phyloP scores from a whole-genome alignment of 805 yeast species.

The Metschnikowia cubensis region DNA sequence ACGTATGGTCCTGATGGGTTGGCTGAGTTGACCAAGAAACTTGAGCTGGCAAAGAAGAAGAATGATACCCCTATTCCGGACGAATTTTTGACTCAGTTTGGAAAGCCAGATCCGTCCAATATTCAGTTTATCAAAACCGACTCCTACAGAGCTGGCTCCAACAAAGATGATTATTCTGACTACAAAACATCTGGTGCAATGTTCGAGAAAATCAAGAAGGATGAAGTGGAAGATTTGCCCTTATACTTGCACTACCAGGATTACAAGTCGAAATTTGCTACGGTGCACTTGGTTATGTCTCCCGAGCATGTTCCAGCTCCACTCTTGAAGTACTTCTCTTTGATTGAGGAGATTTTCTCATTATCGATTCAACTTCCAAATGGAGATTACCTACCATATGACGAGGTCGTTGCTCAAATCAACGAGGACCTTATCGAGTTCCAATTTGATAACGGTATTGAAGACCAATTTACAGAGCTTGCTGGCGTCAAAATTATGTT shows the following conservation, averaged over 20 bases:
- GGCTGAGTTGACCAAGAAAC: conserved; percentile 41
- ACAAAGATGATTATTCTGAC: conserved; percentile 33
- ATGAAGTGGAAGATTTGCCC: conserved; percentile 50
- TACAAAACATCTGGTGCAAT: conserved; percentile 25
- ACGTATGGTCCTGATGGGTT: conserved; percentile 61
- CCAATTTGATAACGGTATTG: conserved; percentile 52
- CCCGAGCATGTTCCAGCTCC: conserved; percentile 48
- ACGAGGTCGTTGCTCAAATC: conserved; percentile 68
- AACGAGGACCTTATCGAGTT: conserved; percentile 70
- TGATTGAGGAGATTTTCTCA: conserved; percentile 63
- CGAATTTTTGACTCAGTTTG: conserved; percentile 55
- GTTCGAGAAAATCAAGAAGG: conserved; percentile 16
- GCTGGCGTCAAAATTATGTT: conserved; percentile 60
- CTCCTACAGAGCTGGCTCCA: conserved; percentile 56
- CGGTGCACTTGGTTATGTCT: conserved; percentile 58
- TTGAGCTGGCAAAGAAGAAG: conserved; percentile 58
- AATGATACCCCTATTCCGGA: conserved; percentile 81
- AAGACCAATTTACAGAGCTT: conserved; percentile 62
- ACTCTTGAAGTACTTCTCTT: conserved; percentile 60
- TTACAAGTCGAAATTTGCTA: conserved; percentile 73
- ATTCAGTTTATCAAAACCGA: conserved; percentile 69
- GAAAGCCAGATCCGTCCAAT: conserved; percentile 68
- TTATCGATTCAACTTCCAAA: conserved; percentile 64
- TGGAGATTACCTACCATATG: conserved; percentile 60
- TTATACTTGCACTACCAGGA: conserved; percentile 75